phyloP scores from a whole-genome alignment of 148 eudicot species.

The Euryodendron excelsum region DNA sequence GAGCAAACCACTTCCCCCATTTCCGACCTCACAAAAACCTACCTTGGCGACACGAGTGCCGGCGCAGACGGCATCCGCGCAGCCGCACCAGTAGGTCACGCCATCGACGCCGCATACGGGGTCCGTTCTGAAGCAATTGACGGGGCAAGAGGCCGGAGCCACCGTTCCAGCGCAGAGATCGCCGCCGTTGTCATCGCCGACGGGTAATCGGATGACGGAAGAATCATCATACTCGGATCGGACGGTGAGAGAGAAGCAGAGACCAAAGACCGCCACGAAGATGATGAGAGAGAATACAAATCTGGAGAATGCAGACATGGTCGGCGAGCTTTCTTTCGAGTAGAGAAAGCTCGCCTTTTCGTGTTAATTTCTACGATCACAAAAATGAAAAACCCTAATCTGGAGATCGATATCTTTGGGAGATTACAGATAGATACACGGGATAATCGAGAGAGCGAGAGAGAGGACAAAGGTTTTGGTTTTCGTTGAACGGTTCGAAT shows the following conservation, averaged over 20 bases:
- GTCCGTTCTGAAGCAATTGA: constrained; percentile 73
- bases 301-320: constrained; percentile 14
- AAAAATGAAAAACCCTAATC: too few relatives aligned
- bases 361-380: constrained; percentile 3
- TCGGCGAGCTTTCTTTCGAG: constrained; percentile 16
- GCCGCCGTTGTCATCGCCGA: constrained; percentile 17
- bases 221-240: constrained; percentile 20
- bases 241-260: constrained; percentile 24
- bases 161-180: constrained; percentile 22
- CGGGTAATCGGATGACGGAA: constrained; percentile 40
- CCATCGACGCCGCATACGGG: constrained; percentile 86
- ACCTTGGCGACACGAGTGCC: constrained; percentile 54
- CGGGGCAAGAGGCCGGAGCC: constrained; percentile 49
- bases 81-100: constrained; percentile 96
- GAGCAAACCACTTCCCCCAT: constrained; percentile 55
- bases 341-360: constrained; percentile 11
- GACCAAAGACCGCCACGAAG: constrained; percentile 15
- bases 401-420: too few relatives aligned
- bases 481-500: too few relatives aligned
- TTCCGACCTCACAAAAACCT: constrained; percentile 73
- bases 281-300: constrained; percentile 26
- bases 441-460: too few relatives aligned
- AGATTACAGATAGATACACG: too few relatives aligned
- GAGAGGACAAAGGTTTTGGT: too few relatives aligned
- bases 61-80: constrained; percentile 70